Percentiles rank a stretch among this genome's conserved stretches.
These are phyloP conservation scores for Diutina pseudorugosa DNA, from an alignment of 1,139 yeast species.

Conservation along the genomic window DNA sequence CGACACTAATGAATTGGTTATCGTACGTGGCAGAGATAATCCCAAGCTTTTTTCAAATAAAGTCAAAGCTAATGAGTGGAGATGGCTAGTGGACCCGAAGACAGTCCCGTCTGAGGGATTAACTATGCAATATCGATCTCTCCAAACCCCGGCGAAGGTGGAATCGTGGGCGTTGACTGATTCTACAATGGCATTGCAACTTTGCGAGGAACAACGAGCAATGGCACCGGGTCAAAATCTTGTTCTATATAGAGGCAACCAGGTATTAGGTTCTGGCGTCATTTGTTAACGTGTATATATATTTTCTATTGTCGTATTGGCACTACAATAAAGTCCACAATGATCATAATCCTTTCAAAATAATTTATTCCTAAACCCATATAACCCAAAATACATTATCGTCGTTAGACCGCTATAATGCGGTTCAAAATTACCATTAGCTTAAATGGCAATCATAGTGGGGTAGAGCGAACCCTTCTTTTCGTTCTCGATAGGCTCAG, in stretches of 20 bases:
- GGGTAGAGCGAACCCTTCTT: conserved; percentile 18
- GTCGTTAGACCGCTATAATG: conserved; percentile 15
- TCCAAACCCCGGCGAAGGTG: conserved; percentile 41
- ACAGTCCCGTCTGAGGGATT: background rate
- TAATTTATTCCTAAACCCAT: conserved; percentile 5
- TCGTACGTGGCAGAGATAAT: conserved; percentile 64
- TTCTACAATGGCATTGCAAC: conserved; percentile 16
- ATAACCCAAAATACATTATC: background rate
- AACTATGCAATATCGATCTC: conserved; percentile 52
- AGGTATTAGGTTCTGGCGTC: conserved; percentile 69
- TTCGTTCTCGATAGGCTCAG: conserved; percentile 5
- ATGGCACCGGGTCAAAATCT: conserved; percentile 86
- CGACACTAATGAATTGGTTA: conserved; percentile 58
- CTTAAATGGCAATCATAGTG: conserved; percentile 19
- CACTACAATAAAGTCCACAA: background rate
- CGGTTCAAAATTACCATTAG: background rate
- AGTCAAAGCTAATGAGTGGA: conserved; percentile 35
- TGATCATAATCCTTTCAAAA: conserved; percentile 3
- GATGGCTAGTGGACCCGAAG: conserved; percentile 26
- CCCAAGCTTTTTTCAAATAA: conserved; percentile 38
- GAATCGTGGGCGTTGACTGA: conserved; percentile 9
- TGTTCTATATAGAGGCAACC: conserved; percentile 55
- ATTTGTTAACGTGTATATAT: conserved; percentile 4
- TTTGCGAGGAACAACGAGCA: conserved; percentile 45
- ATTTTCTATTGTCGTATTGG: conserved; percentile 1